Evolutionary conservation across 495 filamentous ascomycete species (phyloP), one percentile per base, ranked within the genome.

Genomic region (Penicillium argentinense): DNA sequence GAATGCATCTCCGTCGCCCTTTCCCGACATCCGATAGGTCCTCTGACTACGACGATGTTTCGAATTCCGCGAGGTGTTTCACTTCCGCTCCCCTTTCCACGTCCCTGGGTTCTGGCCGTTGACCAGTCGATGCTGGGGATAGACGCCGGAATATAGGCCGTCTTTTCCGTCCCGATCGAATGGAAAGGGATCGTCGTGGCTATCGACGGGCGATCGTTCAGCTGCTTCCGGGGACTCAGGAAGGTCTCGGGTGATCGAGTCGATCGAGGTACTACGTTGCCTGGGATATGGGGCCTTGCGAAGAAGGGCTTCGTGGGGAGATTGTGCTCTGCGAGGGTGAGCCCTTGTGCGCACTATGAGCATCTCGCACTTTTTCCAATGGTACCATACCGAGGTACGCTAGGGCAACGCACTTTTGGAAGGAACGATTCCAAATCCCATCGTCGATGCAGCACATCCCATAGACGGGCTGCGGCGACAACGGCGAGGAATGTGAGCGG

Each of bases 401-500:
- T n/a, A n/a, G n/a, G n/a, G n/a, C n/a, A n/a, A n/a, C n/a, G n/a
- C n/a, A n/a, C n/a, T n/a, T n/a, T n/a, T n/a, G n/a, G n/a, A n/a
- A n/a, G n/a, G n/a, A n/a, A n/a, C n/a, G n/a, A 30, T 30, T 30
- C 3, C 28, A 30, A 30, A 30, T 26, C 25, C 25, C 25, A 26
- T 26, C 11, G 25, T 26, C 11, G 5, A 11, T 26, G 25, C 25
- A 11, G 25, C 5, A 26, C 25, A 5, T 5, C 25, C 5, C 25
- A 5, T 26, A 26, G n/a, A n/a, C n/a, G n/a, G n/a, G n/a, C n/a
- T n/a, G n/a, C n/a, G n/a, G n/a, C 17, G 33, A 19, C 14, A 36
- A 36, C 16, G 33, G 16, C 6, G 13, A 49, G 32, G 54, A 57
- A 57, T 53, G 54, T 57, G 54, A 49, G 27, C 42, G 21, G 13